These are phyloP conservation scores for Candida nemodendra DNA, from an alignment of 805 yeast species.

Conservation along the genomic window DNA sequence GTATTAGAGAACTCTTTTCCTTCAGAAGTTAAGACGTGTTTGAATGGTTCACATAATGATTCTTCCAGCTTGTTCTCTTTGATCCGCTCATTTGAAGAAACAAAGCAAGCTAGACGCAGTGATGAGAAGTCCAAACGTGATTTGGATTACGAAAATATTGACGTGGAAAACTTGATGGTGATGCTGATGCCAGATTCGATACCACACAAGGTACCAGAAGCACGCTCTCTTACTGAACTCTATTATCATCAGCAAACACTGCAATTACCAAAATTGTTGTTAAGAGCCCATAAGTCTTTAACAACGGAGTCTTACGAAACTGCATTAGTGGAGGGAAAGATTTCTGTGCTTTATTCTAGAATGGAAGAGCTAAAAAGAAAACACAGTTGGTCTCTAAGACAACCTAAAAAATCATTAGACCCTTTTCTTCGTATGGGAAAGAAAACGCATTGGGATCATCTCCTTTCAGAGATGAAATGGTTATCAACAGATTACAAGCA, in stretches of 20 bases:
- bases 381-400: conserved; percentile 88
- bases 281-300: conserved; percentile 82
- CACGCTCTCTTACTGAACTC: conserved; percentile 76
- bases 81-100: conserved; percentile 28
- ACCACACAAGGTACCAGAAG: conserved; percentile 55
- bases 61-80: conserved; percentile 29
- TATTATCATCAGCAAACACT: conserved; percentile 85
- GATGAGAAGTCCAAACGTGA: conserved; percentile 32
- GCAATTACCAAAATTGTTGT: conserved; percentile 77
- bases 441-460: conserved; percentile 67
- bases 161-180: conserved; percentile 43
- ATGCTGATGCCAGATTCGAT: conserved; percentile 48
- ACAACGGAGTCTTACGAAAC: conserved; percentile 83
- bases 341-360: conserved; percentile 83
- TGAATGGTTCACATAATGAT: conserved; percentile 22
- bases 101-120: conserved; percentile 24
- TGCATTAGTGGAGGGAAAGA: conserved; percentile 84
- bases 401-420: conserved; percentile 68
- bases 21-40: conserved; percentile 14
- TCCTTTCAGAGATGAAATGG: conserved; percentile 82
- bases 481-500: conserved; percentile 76
- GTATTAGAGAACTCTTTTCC: neutral
- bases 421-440: conserved; percentile 48
- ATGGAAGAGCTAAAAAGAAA: conserved; percentile 88
- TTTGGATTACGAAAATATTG: conserved; percentile 37